Evolutionary conservation across 768 basidiomycete genomes (phyloP), one percentile per base, ranked within the genome.

Genomic region (Thelephora ganbajun): DNA sequence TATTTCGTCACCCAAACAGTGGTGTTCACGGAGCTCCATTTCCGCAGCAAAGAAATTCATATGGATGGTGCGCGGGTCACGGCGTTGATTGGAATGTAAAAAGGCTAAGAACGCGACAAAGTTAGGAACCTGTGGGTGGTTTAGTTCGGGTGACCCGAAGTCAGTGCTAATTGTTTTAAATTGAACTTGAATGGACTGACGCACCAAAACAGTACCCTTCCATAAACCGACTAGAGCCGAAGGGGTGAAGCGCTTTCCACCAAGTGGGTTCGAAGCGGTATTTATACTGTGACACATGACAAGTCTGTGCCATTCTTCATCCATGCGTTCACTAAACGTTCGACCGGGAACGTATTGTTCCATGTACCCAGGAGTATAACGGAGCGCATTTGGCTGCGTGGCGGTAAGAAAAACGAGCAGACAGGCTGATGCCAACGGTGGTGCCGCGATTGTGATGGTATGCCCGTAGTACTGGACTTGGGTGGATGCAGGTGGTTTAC

Each of bases 271-370:
- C 7, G 57, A 35, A 22, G 50, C 44, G 2, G 49, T 50, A 44
- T 59, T 65, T 13, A 69, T 53, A 45, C 73, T 62, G 26, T 56
- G 63, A 52, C 79, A 80, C 34, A 68, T 58, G 2, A 67, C 63
- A 47, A 71, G 61, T 13, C 80, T 65, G 55, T 69, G 71, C 74
- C 77, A 83, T 44, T 77, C 76, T 39, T 68, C 59, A 48, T 83
- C 81, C 68, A 70, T 77, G 12, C 53, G 54, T 1, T 54, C 55
- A 42, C 77, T 78, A 13, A 64, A 59, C 33, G 62, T 18, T 11
- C 22, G 22, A 41, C 22, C 39, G 18, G 39, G 14, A 14, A 16
- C 14, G 39, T 22, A 22, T 18, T 22, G 9, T 7, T 22, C 39
- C 39, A 22, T 18, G 39, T 18, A 41, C 18, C 39, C 56, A 7